These are phyloP conservation scores for Cladosporium halotolerans DNA, from an alignment of 2,329 filamentous ascomycete genomes.

Conservation along the genomic window DNA sequence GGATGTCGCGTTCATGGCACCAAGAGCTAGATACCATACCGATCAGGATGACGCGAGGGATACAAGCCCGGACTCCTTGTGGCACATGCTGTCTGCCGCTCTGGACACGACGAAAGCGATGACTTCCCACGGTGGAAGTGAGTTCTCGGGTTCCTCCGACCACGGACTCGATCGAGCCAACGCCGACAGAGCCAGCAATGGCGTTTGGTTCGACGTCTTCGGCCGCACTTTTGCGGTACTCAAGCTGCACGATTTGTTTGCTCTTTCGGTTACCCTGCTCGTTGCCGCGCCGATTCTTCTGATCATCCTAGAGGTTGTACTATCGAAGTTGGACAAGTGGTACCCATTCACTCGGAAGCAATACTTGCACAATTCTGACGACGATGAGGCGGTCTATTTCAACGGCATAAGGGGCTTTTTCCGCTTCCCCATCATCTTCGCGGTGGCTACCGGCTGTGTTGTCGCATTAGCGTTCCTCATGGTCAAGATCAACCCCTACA, in stretches of 20 bases:
- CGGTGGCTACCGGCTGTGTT: conserved; percentile 60
- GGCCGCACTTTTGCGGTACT: conserved; percentile 74
- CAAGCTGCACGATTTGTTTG: conserved; percentile 75
- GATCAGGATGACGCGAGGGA: conserved; percentile 79
- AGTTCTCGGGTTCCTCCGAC: conserved; percentile 56
- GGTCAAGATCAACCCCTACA: conserved; percentile 77
- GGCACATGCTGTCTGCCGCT: conserved; percentile 91
- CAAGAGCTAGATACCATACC: conserved; percentile 83
- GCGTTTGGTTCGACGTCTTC: conserved; percentile 93
- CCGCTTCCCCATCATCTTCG: conserved; percentile 71
- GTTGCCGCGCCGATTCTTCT: conserved; percentile 72
- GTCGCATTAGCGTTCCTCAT: conserved; percentile 69
- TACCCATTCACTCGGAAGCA: conserved; percentile 73
- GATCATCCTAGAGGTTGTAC: conserved; percentile 59
- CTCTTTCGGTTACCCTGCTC: conserved; percentile 75
- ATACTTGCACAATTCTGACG: conserved; percentile 54
- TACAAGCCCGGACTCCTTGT: conserved; percentile 64
- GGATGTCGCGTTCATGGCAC: conserved; percentile 86
- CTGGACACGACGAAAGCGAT: conserved; percentile 67
- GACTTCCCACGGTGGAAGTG: conserved; percentile 52
- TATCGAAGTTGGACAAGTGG: conserved; percentile 69
- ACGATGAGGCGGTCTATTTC: conserved; percentile 54
- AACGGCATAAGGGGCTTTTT: conserved; percentile 77
- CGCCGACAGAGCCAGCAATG: conserved; percentile 46
- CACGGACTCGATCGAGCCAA: conserved; percentile 38